These are phyloP conservation scores for Saururus chinensis DNA, from an alignment of 164 flowering plant genomes.

Conservation along the genomic window DNA sequence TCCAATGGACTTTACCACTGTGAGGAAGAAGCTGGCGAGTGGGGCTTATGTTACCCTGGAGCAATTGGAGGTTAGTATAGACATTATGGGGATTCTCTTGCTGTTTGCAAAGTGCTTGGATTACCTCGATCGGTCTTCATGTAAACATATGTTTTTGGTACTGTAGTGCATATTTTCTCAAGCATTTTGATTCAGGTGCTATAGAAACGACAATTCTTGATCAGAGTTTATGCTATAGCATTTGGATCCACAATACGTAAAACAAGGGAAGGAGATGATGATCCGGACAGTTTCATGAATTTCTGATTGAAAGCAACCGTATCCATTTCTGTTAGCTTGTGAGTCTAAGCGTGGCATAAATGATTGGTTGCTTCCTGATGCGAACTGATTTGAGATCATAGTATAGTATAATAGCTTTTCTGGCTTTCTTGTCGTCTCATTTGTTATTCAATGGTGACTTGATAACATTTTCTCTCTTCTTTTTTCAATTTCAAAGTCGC, in stretches of 20 bases:
- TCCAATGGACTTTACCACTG: constrained; percentile 94
- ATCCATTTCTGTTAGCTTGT: too few relatives aligned
- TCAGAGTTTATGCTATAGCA: background rate
- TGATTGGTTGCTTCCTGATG: background rate
- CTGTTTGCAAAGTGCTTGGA: background rate
- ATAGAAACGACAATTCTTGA: background rate
- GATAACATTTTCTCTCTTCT: background rate
- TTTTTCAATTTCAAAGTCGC: too few relatives aligned
- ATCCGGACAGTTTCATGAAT: too few relatives aligned
- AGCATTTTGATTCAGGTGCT: background rate
- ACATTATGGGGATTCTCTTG: background rate
- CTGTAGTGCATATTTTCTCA: background rate
- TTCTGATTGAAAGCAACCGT: too few relatives aligned
- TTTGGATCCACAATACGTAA: too few relatives aligned
- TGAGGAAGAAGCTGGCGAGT: constrained; percentile 72
- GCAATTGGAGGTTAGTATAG: constrained; percentile 64
- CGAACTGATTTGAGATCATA: background rate
- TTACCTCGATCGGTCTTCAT: background rate
- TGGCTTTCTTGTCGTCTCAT: background rate
- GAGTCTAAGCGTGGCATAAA: background rate
- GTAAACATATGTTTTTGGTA: too few relatives aligned
- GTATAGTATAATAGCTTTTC: background rate
- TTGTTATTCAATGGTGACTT: background rate
- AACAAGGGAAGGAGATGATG: background rate
- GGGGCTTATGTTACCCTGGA: constrained; percentile 63